These are phyloP conservation scores for Colletotrichum cereale DNA, from an alignment of 2,329 filamentous ascomycete species.

Conservation along the genomic window DNA sequence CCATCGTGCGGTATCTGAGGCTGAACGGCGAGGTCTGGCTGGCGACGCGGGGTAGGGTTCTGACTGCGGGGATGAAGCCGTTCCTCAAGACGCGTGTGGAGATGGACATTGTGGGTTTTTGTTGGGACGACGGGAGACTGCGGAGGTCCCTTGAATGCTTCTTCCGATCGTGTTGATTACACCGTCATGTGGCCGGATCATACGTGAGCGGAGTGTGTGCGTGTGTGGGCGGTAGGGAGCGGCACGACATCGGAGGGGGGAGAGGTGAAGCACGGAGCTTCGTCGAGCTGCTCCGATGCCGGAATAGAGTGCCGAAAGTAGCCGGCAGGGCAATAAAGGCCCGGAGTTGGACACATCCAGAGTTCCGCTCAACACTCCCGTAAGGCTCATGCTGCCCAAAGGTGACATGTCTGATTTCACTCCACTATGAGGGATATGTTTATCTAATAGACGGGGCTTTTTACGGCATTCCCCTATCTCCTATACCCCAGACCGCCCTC, in stretches of 20 bases:
- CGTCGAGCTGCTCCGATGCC: slow-evolving; percentile 18
- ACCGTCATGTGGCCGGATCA: slow-evolving; percentile 10
- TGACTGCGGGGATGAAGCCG: slow-evolving; percentile 24
- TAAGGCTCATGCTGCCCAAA: not conserved
- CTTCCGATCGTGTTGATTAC: not conserved
- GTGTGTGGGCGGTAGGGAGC: not conserved
- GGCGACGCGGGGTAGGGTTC: not conserved
- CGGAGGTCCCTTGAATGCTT: not conserved
- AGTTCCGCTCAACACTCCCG: too few species aligned
- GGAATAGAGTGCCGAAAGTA: slow-evolving; percentile 16
- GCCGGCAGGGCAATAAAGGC: not conserved
- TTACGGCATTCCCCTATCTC: not conserved
- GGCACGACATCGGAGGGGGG: slow-evolving; percentile 4
- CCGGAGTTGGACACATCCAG: too few species aligned
- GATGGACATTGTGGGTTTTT: slow-evolving; percentile 25
- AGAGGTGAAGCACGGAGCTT: not conserved
- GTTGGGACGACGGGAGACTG: not conserved
- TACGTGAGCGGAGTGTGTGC: not conserved
- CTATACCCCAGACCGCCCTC: not conserved
- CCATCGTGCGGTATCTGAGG: slow-evolving; percentile 27
- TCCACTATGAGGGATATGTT: fast-evolving
- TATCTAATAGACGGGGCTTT: not conserved
- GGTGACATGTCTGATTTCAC: not conserved
- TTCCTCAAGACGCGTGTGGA: slow-evolving; percentile 17
- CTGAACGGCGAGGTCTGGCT: slow-evolving; percentile 2